Evolutionary conservation across 495 filamentous ascomycete genomes (phyloP).

Genomic region (Lasiosphaeria miniovina): DNA sequence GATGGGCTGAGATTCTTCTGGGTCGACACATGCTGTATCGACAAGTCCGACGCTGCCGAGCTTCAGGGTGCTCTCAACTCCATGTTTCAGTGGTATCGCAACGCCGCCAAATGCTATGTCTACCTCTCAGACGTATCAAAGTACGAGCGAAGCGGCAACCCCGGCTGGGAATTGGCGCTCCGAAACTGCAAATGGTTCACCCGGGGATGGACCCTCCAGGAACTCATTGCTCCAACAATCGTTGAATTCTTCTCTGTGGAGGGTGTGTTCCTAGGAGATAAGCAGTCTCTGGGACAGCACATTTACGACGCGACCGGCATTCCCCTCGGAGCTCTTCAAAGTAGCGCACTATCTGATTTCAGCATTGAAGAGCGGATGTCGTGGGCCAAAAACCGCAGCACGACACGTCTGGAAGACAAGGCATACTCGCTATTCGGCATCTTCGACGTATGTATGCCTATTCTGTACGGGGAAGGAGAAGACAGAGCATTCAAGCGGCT

Average conservation of each 20-base stretch:
- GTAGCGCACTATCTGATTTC: slow-evolving; percentile 3
- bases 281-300: slow-evolving; percentile 1
- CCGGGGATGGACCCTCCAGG: too few species aligned
- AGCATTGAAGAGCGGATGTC: slow-evolving; percentile 4
- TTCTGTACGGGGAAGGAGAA: slow-evolving; percentile 3
- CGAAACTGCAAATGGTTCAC: slow-evolving; percentile 6
- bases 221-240: slow-evolving; percentile 12
- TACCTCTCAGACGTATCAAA: background rate
- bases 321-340: slow-evolving; percentile 4
- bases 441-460: background rate
- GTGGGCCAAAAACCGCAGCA: slow-evolving; percentile 5
- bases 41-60: slow-evolving; percentile 1
- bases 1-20: too few species aligned
- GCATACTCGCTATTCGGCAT: slow-evolving; percentile 2
- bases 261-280: slow-evolving; percentile 1
- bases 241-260: slow-evolving; percentile 4
- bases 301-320: slow-evolving; percentile 6
- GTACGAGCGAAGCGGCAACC: background rate
- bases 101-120: background rate
- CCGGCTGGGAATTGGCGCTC: background rate
- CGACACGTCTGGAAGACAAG: slow-evolving; percentile 1
- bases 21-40: slow-evolving; percentile 6
- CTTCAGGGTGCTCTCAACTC: background rate
- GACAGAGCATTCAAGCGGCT: slow-evolving; percentile 3
- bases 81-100: slow-evolving; percentile 9